These are phyloP conservation scores for Pichia gijzeniarum DNA, from an alignment of 805 yeast genomes.

Conservation along the genomic window DNA sequence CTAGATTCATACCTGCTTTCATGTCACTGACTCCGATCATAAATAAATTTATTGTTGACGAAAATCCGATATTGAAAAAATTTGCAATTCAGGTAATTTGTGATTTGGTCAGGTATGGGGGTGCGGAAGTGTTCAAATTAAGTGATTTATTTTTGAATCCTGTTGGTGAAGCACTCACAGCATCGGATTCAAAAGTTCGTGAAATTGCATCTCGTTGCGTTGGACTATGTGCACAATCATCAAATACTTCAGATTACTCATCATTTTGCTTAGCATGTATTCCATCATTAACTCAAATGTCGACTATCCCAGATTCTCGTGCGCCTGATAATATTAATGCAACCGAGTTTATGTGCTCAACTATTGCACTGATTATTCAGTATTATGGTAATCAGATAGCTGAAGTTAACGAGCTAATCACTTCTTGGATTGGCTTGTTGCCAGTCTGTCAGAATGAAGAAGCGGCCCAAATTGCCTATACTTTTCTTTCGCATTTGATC, in stretches of 20 bases:
- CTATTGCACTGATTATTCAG: constrained; percentile 80
- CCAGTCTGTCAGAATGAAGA: constrained; percentile 82
- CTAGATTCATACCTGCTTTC: constrained; percentile 57
- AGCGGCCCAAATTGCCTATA: constrained; percentile 81
- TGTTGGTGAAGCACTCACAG: constrained; percentile 59
- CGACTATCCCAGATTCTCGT: constrained; percentile 72
- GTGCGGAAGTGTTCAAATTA: constrained; percentile 57
- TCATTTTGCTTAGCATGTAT: constrained; percentile 64
- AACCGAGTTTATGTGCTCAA: constrained; percentile 76
- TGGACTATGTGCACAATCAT: constrained; percentile 81
- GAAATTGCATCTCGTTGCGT: constrained; percentile 83
- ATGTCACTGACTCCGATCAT: constrained; percentile 58
- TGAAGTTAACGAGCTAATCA: constrained; percentile 53
- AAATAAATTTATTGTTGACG: constrained; percentile 55
- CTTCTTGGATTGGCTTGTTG: constrained; percentile 73
- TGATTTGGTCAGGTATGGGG: constrained; percentile 76
- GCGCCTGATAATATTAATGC: constrained; percentile 81
- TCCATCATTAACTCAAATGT: constrained; percentile 66
- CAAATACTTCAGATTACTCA: constrained; percentile 51
- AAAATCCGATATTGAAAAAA: constrained; percentile 58
- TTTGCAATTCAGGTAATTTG: constrained; percentile 78
- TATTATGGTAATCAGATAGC: constrained; percentile 53
- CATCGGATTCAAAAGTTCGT: constrained; percentile 65
- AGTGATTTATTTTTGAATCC: constrained; percentile 58
- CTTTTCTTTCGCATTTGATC: constrained; percentile 66